phyloP scores from a whole-genome alignment of 2,329 filamentous ascomycete species.

The Coniochaeta sp. region DNA sequence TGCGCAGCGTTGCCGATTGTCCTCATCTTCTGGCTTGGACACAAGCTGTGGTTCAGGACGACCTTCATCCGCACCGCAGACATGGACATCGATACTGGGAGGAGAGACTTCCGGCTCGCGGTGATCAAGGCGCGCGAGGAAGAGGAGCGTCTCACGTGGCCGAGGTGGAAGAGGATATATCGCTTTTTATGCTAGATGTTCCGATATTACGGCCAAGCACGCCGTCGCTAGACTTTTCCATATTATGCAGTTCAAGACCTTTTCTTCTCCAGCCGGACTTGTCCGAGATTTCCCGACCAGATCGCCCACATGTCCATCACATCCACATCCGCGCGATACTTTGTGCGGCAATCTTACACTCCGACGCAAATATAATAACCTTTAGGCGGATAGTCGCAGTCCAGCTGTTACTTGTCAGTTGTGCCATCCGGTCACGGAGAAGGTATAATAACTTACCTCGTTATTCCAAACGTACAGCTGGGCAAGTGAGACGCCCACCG shows the following conservation, averaged over 20 bases:
- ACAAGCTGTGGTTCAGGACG: slow-evolving; percentile 58
- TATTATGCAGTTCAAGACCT: too few relatives aligned
- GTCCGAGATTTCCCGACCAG: too few relatives aligned
- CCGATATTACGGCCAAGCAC: not conserved
- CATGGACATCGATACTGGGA: slow-evolving; percentile 56
- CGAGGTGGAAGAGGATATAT: slow-evolving; percentile 20
- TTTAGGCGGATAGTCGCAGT: not conserved
- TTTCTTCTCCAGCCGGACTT: too few relatives aligned
- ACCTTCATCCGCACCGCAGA: slow-evolving; percentile 49
- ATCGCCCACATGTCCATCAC: too few relatives aligned
- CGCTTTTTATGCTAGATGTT: slow-evolving; percentile 14
- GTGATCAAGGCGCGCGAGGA: slow-evolving; percentile 18
- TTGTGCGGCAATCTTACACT: not conserved
- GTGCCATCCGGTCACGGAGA: not conserved
- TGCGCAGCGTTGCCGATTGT: slow-evolving; percentile 50
- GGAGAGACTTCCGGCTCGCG: slow-evolving; percentile 16
- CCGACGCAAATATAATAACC: slow-evolving; percentile 2
- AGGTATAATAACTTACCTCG: not conserved
- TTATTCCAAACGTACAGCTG: not conserved
- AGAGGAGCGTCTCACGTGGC: slow-evolving; percentile 17
- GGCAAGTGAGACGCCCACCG: not conserved
- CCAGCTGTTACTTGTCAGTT: not conserved
- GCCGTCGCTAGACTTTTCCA: too few relatives aligned
- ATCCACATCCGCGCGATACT: too few relatives aligned
- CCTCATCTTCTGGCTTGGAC: slow-evolving; percentile 42